Evolutionary conservation across 2,329 filamentous ascomycete genomes (phyloP).

Genomic region (Aspergillus texensis): DNA sequence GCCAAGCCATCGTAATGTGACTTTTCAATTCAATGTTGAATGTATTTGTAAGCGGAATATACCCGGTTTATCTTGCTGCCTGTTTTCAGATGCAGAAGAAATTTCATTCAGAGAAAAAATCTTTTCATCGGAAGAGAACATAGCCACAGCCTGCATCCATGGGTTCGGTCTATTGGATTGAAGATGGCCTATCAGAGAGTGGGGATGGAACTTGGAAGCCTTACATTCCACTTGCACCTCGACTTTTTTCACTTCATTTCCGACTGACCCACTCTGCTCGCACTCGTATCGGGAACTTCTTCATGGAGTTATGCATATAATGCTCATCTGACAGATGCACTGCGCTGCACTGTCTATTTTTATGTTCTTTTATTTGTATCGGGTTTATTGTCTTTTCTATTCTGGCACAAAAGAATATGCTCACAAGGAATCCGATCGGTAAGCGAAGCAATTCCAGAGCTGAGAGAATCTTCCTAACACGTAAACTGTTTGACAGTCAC

Average conservation of each 20-base stretch:
- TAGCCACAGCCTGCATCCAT: neutral
- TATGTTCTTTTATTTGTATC: no score
- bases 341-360: no score
- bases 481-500: neutral
- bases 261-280: constrained; percentile 3
- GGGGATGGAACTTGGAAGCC: neutral
- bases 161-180: neutral
- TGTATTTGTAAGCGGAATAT: no score
- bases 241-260: constrained; percentile 4
- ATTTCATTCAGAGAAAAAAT: no score
- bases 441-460: neutral
- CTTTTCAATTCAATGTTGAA: no score
- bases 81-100: no score
- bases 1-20: no score
- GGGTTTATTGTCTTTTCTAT: no score
- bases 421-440: neutral
- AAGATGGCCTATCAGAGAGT: neutral
- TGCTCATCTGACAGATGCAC: neutral
- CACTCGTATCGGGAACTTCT: neutral
- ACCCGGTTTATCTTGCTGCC: no score
- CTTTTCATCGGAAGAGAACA: neutral
- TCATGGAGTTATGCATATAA: neutral
- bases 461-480: neutral
- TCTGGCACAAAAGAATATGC: neutral
- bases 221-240: neutral